Conservation (phyloP, 805 yeast genomes). For the Saturnispora gosingensis region DNA sequence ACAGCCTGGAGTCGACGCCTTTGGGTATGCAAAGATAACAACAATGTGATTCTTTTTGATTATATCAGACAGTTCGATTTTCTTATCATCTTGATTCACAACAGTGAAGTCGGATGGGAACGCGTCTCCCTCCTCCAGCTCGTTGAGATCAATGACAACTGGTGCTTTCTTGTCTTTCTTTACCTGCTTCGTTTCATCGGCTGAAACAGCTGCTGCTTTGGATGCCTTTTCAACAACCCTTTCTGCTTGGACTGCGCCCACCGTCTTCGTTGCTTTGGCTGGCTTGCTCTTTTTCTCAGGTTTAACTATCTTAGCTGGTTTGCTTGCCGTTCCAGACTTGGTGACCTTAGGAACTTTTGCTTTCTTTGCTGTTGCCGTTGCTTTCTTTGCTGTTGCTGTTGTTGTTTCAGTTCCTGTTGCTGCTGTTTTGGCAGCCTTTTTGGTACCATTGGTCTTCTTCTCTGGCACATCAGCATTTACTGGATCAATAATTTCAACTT, state of each 20-base stretch:
- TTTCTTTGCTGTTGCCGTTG: neutral
- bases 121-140: conserved; percentile 12
- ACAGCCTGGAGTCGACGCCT: conserved; percentile 93
- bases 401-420: neutral
- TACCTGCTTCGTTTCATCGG: neutral
- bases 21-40: conserved; percentile 72
- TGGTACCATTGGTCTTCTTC: neutral
- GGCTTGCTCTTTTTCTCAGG: neutral
- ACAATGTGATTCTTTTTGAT: conserved; percentile 33
- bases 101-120: conserved; percentile 9
- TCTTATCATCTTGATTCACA: conserved; percentile 44
- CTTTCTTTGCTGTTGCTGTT: neutral
- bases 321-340: neutral
- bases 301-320: neutral
- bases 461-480: neutral
- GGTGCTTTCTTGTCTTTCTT: neutral
- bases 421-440: neutral
- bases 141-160: conserved; percentile 1
- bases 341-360: neutral
- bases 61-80: conserved; percentile 19
- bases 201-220: neutral
- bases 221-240: neutral
- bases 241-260: neutral
- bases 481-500: neutral
- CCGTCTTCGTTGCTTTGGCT: neutral